Conservation (phyloP, 306 rosid genomes). For the Corylus heterophylla region DNA sequence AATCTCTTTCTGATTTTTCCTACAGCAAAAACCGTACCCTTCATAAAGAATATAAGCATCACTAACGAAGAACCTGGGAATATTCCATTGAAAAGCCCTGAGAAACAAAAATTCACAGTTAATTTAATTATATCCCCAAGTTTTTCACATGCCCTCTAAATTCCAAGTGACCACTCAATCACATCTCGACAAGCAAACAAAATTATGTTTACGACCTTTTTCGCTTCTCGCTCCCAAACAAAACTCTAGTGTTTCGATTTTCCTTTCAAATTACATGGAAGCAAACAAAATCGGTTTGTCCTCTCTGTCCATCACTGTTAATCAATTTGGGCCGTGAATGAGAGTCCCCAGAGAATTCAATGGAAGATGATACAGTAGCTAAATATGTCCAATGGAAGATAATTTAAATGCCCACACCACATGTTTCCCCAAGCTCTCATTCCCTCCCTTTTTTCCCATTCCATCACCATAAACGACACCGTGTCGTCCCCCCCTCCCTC, state of each 20-base stretch:
- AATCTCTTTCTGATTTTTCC: too few relatives aligned
- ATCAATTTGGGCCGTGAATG: constrained; percentile 17
- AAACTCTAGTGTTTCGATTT: background rate
- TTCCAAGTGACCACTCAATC: constrained; percentile 3
- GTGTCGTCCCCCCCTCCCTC: background rate
- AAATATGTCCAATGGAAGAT: background rate
- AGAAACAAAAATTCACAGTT: too few relatives aligned
- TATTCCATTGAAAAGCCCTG: too few relatives aligned
- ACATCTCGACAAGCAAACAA: background rate
- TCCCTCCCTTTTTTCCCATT: background rate
- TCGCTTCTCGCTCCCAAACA: constrained; percentile 6
- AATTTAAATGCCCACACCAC: constrained; percentile 4
- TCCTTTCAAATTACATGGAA: constrained; percentile 21
- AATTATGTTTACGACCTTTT: background rate
- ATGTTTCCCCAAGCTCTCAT: background rate
- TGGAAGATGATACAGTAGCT: background rate
- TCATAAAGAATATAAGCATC: too few relatives aligned
- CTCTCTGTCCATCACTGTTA: constrained; percentile 18
- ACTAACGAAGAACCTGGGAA: too few relatives aligned
- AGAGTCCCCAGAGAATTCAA: background rate
- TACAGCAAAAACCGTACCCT: too few relatives aligned
- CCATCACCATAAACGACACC: constrained; percentile 5
- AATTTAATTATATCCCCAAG: background rate
- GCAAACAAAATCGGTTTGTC: constrained; percentile 42
- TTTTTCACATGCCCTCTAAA: constrained; percentile 7